Evolutionary conservation across 2,329 filamentous ascomycete species (phyloP), one percentile per base, ranked within the genome.

Genomic region (Cryphonectria radicalis): DNA sequence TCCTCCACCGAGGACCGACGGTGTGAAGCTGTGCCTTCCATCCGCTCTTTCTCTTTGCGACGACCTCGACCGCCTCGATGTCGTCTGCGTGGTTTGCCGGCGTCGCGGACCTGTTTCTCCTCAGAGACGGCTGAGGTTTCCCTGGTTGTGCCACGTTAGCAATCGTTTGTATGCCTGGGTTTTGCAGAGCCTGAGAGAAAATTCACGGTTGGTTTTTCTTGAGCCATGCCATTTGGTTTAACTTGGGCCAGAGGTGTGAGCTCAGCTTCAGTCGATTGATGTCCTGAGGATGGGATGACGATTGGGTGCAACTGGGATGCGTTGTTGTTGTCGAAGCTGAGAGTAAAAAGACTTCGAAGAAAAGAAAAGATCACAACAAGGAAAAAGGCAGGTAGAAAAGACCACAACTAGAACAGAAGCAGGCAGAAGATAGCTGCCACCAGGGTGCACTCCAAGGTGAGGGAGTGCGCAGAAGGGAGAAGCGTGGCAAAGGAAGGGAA

Each of bases 51-150:
- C 22, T 40, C 19, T 22, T 64, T 64, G 40, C 62, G 10, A 32
- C 25, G 62, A 28, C 25, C 14, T n/a, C 35, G n/a, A n/a, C 46
- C 46, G 13, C 40, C 62, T 28, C 19, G 40, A 32, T n/a, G 37
- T 42, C 62, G n/a, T 40, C 62, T 32, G 62, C 25, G 14, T 17
- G 22, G 59, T 28, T 46, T 43, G 40, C 4, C 13, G 17, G 25
- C 28, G 4, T 32, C 3, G 28, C 46, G 22, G 22, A n/a, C 22
- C 19, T 32, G 25, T 14, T 59, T 28, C 5, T 68, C 65, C 25
- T 63, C 66, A 35, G 66, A 66, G 43, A 66, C 22, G 17, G 66
- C 68, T 55, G 68, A 66, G 55, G 62, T 68, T 40, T 50, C 42
- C 28, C 68, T 70, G 68, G 11, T 6, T 32, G 25, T 35, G 19